phyloP scores from a whole-genome alignment of 2,329 filamentous ascomycete genomes.

The Rhytidhysteron rufulum region DNA sequence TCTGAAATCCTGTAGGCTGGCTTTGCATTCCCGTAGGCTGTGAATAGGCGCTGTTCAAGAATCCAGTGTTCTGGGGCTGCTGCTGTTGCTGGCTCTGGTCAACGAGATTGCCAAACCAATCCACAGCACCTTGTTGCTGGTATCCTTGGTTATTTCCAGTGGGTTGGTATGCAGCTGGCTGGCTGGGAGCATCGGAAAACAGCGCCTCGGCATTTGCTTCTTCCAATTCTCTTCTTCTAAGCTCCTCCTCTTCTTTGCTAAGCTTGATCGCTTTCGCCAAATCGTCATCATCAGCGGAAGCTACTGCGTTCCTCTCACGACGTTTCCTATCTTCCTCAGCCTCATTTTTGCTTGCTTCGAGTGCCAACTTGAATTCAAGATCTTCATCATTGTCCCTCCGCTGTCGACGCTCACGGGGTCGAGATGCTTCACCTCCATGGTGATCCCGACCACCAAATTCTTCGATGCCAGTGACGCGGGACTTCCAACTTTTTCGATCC shows the following conservation, averaged over 20 bases:
- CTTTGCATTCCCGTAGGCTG: slow-evolving; percentile 72
- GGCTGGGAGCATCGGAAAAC: slow-evolving; percentile 75
- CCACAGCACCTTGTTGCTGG: slow-evolving; percentile 91
- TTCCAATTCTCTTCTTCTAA: slow-evolving; percentile 80
- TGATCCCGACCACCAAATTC: slow-evolving; percentile 57
- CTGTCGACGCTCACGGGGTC: slow-evolving; percentile 40
- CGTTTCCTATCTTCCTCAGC: slow-evolving; percentile 87
- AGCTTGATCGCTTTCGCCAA: slow-evolving; percentile 91
- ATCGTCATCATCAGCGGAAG: slow-evolving; percentile 68
- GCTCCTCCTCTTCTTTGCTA: slow-evolving; percentile 89
- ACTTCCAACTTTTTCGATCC: slow-evolving; percentile 95
- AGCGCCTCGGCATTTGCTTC: slow-evolving; percentile 78
- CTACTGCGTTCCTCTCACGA: slow-evolving; percentile 50
- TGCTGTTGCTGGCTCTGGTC: slow-evolving; percentile 63
- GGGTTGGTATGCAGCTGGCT: slow-evolving; percentile 66
- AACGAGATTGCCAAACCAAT: slow-evolving; percentile 96
- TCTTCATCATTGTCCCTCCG: slow-evolving; percentile 73
- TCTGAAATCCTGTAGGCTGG: slow-evolving; percentile 63
- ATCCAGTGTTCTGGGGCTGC: slow-evolving; percentile 63
- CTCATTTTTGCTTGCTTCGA: slow-evolving; percentile 92
- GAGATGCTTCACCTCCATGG: slow-evolving; percentile 33
- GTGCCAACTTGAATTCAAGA: slow-evolving; percentile 80
- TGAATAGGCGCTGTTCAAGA: slow-evolving; percentile 63
- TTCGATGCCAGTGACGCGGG: slow-evolving; percentile 87
- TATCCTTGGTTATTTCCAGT: slow-evolving; percentile 97